Base-by-base conservation (phyloP, 1,139 yeast genomes). In the Barnettozyma hawaiiensis region DNA sequence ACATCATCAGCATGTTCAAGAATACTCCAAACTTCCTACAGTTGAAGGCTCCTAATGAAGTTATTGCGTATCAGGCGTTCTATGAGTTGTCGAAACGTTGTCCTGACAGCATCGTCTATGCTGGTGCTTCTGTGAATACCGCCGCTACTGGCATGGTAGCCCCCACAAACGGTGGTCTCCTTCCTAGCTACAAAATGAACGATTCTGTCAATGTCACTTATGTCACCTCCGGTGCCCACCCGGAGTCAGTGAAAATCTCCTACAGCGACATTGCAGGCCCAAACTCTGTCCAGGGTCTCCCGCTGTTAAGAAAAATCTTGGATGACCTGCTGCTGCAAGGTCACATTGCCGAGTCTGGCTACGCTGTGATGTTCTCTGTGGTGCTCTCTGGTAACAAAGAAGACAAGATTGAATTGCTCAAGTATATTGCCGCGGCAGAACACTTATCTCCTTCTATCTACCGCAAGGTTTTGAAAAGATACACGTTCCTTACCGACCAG, bases 191-290 rank as follows among this genome's bases (percentile, higher is more conserved):
- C 18, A 32, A 32, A 11, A 18, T 21, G 24, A 32, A 32, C n/a
- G 32, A 29, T 18, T 29, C 21, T 16, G 32, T 29, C 12, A 21
- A 10, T 29, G 21, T 29, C 12, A 12, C 16, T 29, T 29, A 29
- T 16, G 16, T 29, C 20, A 29, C 32, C 19, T 29, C 32, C 18
- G 32, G 32, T 16, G 32, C 16, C 3, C 19, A 16, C 32, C 21
- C 32, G 18, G 21, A 29, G 14, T 16, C 21, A 10, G 21, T 29
- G 8, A 18, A 16, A 12, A 14, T 29, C 32, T 32, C 35, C 7
- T 32, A 32, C 18, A n/a, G 35, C 12, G 35, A 32, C 18, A 32
- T 32, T 21, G 35, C 35, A 6, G 35, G 35, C 12, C 35, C 35
- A n/a, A 32, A 32, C 26, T 32, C 35, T 20, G 18, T 14, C 24